These are phyloP conservation scores for Ophiocordyceps polyrhachis-furcata DNA, from an alignment of 2,329 filamentous ascomycete genomes.

Conservation along the genomic window DNA sequence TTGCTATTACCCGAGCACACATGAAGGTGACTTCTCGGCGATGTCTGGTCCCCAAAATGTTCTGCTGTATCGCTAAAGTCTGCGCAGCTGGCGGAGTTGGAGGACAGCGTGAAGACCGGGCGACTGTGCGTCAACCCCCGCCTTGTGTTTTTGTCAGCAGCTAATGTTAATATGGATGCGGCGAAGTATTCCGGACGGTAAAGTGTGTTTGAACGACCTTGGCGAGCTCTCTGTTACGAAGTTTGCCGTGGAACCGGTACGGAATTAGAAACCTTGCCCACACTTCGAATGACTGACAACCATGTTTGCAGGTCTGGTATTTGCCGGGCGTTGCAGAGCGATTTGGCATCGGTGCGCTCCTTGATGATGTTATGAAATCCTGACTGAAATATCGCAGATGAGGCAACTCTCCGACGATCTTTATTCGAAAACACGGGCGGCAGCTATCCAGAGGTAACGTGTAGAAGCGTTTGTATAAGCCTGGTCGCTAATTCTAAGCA, in stretches of 20 bases:
- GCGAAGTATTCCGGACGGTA: slow-evolving; percentile 51
- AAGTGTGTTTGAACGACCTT: slow-evolving; percentile 68
- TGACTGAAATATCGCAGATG: slow-evolving; percentile 34
- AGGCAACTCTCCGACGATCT: slow-evolving; percentile 67
- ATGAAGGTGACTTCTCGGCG: slow-evolving; percentile 42
- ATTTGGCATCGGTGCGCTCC: slow-evolving; percentile 59
- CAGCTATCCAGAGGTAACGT: slow-evolving; percentile 63
- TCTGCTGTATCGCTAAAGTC: not conserved
- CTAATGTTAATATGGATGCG: not conserved
- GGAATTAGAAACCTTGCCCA: slow-evolving; percentile 10
- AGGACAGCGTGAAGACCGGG: slow-evolving; percentile 67
- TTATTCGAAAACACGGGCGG: slow-evolving; percentile 93
- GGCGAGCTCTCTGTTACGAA: slow-evolving; percentile 92
- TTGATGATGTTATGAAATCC: not conserved
- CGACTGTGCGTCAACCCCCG: slow-evolving; percentile 35
- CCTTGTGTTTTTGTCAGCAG: too few species aligned
- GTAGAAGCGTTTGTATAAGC: not conserved
- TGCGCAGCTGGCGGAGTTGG: slow-evolving; percentile 62
- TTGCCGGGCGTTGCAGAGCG: slow-evolving; percentile 74
- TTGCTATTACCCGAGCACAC: slow-evolving; percentile 79
- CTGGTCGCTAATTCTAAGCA: not conserved
- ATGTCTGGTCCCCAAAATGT: not conserved
- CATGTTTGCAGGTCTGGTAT: slow-evolving; percentile 45
- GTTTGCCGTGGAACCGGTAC: slow-evolving; percentile 83
- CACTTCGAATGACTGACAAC: not conserved